Base-by-base conservation (phyloP, 2,329 filamentous ascomycete species). In the Pseudogymnoascus destructans region DNA sequence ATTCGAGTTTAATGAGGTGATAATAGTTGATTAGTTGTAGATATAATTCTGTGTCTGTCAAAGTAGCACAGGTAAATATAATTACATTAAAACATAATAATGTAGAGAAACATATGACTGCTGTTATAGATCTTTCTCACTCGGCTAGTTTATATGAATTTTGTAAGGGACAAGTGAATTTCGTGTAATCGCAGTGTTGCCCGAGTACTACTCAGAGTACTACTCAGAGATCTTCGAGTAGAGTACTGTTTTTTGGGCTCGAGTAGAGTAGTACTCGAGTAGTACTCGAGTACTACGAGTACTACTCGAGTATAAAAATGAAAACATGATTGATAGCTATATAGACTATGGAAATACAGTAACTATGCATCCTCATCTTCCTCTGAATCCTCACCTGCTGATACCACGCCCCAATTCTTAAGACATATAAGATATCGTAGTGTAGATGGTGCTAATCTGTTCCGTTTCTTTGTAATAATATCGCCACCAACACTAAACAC, bases 11-110 rank as follows among this genome's bases (percentile, higher is more conserved):
- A 52, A 52, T 52, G 9, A 2, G 10, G 25, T 52, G 7, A 30
- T 52, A 52, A 52, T 52, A 17, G 10, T 52, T 52, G n/a, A 30
- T 52, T 52, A 17, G 46, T 15, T 52, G 46, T 52, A 52, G 15
- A 49, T 49, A 52, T 52, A 52, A 30, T 30, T 9, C 46, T 52
- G 25, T 52, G 25, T 5, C 23, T n/a, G 25, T 52, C 17, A 27
- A 27, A 9, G 23, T 30, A 52, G 46, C 25, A 30, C n/a, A 30
- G n/a, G 25, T 52, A 52, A 52, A 52, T 52, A 52, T 52, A 52
- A 52, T 52, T 27, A 25, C 21, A 15, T 27, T 15, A 15, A 15
- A 49, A 46, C 11, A 40, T 40, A 27, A 15, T 27, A 49, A 15
- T 13, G 3, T 8, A 3, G 13, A 15, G 13, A 15, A 49, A 9